Percentiles rank a stretch among this genome's conserved stretches.
Evolutionary conservation across 2,329 filamentous ascomycete species (phyloP).

Genomic region (Epichloe hybrida): DNA sequence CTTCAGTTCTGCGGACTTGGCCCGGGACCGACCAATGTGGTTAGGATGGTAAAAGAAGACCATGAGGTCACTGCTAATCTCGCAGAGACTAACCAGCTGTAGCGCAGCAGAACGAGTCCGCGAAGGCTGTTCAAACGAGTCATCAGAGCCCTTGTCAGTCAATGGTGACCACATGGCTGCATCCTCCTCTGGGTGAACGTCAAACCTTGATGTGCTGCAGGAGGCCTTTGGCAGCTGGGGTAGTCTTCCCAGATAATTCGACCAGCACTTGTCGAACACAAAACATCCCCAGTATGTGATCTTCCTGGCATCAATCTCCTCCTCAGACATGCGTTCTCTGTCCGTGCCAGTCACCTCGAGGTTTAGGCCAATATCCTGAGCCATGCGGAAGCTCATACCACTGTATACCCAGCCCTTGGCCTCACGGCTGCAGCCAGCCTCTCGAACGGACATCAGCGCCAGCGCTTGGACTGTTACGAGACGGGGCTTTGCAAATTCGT

Average conservation of each 20-base stretch:
- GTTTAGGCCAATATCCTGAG: conserved; percentile 83
- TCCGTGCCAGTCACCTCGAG: conserved; percentile 61
- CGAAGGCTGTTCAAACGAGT: conserved; percentile 62
- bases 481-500: conserved; percentile 81
- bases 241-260: conserved; percentile 84
- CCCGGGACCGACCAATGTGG: conserved; percentile 46
- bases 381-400: conserved; percentile 97
- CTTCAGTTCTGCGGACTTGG: conserved; percentile 76
- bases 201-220: conserved; percentile 75
- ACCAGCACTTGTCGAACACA: conserved; percentile 98
- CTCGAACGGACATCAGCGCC: conserved; percentile 88
- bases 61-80: conserved; percentile 86
- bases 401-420: conserved; percentile 97
- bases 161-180: conserved; percentile 77
- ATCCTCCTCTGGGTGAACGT: conserved; percentile 84
- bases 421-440: conserved; percentile 87
- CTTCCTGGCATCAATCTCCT: conserved; percentile 76
- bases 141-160: conserved; percentile 66
- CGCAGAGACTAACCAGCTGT: conserved; percentile 71
- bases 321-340: conserved; percentile 51
- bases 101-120: conserved; percentile 70
- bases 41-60: conserved; percentile 76
- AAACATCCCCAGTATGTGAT: conserved; percentile 98
- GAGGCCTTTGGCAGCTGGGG: conserved; percentile 72
- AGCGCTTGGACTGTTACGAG: conserved; percentile 87